Conservation (phyloP, 495 filamentous ascomycete genomes). For the Hapsidospora chrysogenum region DNA sequence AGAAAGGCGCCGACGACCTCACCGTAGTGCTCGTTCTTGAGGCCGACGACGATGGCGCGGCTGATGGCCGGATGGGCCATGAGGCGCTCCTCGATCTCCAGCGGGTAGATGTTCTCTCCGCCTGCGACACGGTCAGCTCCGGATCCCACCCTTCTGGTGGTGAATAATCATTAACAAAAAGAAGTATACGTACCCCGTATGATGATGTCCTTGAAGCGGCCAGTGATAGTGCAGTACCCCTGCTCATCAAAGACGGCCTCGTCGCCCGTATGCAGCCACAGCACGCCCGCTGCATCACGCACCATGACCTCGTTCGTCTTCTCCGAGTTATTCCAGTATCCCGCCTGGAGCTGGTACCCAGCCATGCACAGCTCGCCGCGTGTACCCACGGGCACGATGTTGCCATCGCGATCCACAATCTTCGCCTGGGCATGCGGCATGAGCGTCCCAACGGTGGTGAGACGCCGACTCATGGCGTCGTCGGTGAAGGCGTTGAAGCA, state of each 20-base stretch:
- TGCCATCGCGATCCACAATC: conserved; percentile 43
- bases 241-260: conserved; percentile 48
- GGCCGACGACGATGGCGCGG: conserved; percentile 43
- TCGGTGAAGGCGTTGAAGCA: conserved; percentile 55
- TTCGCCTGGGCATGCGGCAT: conserved; percentile 53
- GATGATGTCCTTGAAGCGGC: conserved; percentile 49
- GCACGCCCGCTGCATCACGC: conserved; percentile 36
- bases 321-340: conserved; percentile 55
- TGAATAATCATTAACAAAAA: neutral
- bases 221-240: conserved; percentile 48
- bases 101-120: conserved; percentile 49
- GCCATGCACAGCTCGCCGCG: conserved; percentile 51
- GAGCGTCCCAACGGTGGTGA: conserved; percentile 48
- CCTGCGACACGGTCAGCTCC: conserved; percentile 11
- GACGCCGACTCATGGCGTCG: conserved; percentile 38
- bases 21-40: conserved; percentile 45
- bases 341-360: conserved; percentile 49
- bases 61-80: conserved; percentile 35
- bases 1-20: conserved; percentile 54
- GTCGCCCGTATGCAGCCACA: conserved; percentile 55
- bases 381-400: conserved; percentile 40
- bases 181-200: conserved; percentile 26
- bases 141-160: no score
- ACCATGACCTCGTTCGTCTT: conserved; percentile 48
- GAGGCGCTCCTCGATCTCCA: conserved; percentile 57